phyloP scores from a whole-genome alignment of 2,329 filamentous ascomycete species.

The Fusarium robinianum region DNA sequence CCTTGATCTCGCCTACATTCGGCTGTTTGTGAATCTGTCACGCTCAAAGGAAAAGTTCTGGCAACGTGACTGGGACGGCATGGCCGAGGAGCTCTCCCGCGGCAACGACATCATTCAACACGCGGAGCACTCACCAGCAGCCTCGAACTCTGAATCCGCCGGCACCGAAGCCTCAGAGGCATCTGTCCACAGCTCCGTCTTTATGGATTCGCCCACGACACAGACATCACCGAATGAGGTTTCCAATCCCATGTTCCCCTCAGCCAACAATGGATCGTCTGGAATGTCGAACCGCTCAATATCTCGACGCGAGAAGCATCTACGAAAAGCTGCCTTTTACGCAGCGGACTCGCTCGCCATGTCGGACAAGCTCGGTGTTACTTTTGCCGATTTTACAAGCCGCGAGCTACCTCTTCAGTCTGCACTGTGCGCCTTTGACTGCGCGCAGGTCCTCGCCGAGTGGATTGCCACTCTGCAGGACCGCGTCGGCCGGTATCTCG shows the following conservation, averaged over 20 bases:
- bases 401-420: conserved; percentile 88
- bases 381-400: conserved; percentile 81
- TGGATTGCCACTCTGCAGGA: conserved; percentile 95
- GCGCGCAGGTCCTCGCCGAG: conserved; percentile 89
- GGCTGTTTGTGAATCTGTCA: conserved; percentile 91
- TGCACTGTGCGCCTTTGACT: conserved; percentile 91
- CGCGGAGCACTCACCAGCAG: conserved; percentile 65
- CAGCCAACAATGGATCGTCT: conserved; percentile 31
- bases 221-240: conserved; percentile 56
- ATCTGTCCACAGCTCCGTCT: conserved; percentile 51
- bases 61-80: conserved; percentile 89
- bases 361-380: conserved; percentile 83
- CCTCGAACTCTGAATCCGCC: conserved; percentile 51
- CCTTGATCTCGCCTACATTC: conserved; percentile 87
- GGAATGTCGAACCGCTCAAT: conserved; percentile 49
- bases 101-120: conserved; percentile 77
- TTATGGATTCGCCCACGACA: conserved; percentile 57
- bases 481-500: conserved; percentile 86
- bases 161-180: conserved; percentile 52
- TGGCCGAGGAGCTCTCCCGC: conserved; percentile 83
- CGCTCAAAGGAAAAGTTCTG: conserved; percentile 92
- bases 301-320: conserved; percentile 79
- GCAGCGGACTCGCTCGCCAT: conserved; percentile 89
- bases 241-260: conserved; percentile 45
- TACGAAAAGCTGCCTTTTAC: conserved; percentile 94